A percentile compares a stretch with the other conserved stretches of the same genome.
Conservation (phyloP, 2,329 filamentous ascomycete genomes). For the Cryphonectria carpinicola region DNA sequence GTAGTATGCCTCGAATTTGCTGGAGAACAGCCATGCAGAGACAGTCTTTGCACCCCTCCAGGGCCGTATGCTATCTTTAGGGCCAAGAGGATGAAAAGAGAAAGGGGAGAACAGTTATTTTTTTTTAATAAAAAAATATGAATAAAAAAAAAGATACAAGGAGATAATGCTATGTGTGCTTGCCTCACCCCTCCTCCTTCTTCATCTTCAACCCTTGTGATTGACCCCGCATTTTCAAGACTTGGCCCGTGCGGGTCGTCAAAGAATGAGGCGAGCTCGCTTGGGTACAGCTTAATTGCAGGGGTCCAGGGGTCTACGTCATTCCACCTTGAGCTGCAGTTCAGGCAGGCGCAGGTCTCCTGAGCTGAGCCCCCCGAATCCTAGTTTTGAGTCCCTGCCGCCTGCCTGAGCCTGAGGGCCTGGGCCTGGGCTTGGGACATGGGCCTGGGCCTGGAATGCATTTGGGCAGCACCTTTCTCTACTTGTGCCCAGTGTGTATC, state of each 20-base stretch:
- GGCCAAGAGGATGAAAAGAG: neutral
- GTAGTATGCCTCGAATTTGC: too few relatives aligned
- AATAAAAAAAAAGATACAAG: neutral
- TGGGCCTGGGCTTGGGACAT: neutral
- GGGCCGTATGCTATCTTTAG: neutral
- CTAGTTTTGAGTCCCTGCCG: neutral
- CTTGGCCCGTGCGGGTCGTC: neutral
- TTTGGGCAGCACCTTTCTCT: neutral
- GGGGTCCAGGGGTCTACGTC: conserved; percentile 3
- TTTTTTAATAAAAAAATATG: too few relatives aligned
- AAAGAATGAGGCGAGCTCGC: neutral
- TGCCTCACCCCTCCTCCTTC: neutral
- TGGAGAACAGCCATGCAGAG: too few relatives aligned
- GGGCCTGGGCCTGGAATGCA: neutral
- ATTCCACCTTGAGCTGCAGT: neutral
- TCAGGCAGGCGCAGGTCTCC: conserved; percentile 3
- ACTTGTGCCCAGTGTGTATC: neutral
- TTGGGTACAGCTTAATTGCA: neutral
- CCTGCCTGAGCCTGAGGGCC: neutral
- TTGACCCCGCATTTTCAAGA: neutral
- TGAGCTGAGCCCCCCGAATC: neutral
- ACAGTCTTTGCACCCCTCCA: neutral
- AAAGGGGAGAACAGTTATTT: neutral
- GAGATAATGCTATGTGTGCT: too few relatives aligned
- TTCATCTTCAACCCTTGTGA: neutral